A percentile compares a stretch with the other conserved stretches of the same genome.
Conservation (phyloP, 139 green algal genomes). For the Chara braunii region DNA sequence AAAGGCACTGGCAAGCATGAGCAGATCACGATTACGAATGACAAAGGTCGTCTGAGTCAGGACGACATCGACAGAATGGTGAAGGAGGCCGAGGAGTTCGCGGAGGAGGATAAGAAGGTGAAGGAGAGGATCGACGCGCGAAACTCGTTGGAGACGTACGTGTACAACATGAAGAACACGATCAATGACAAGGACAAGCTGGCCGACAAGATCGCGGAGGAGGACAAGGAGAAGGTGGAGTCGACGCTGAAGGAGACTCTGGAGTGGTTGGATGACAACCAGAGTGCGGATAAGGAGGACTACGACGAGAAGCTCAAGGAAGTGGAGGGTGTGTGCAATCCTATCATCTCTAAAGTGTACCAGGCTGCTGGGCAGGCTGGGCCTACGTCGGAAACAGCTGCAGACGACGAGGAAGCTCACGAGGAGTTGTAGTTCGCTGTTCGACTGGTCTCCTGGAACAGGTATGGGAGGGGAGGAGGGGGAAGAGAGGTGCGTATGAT, state of each 20-base stretch:
- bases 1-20: conserved; percentile 67
- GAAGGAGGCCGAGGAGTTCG: conserved; percentile 54
- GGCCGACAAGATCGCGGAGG: conserved; percentile 68
- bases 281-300: conserved; percentile 72
- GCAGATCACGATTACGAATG: conserved; percentile 77
- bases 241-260: conserved; percentile 79
- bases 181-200: conserved; percentile 71
- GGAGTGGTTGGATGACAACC: conserved; percentile 88
- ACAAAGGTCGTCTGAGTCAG: conserved; percentile 51
- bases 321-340: conserved; percentile 81
- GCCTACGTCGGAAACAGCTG: conserved; percentile 41
- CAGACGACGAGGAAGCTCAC: conserved; percentile 72
- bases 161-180: conserved; percentile 69
- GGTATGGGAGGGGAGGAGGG: no score
- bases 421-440: conserved; percentile 79
- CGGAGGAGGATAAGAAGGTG: conserved; percentile 50
- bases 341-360: conserved; percentile 79
- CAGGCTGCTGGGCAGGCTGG: conserved; percentile 43
- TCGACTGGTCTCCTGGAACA: no score
- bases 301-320: conserved; percentile 95
- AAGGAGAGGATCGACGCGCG: conserved; percentile 59
- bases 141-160: conserved; percentile 71
- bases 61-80: conserved; percentile 60
- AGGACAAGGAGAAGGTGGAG: conserved; percentile 79
- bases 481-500: no score